Evolutionary conservation across 768 basidiomycete genomes (phyloP).

Genomic region (Tubosaeta sp.): DNA sequence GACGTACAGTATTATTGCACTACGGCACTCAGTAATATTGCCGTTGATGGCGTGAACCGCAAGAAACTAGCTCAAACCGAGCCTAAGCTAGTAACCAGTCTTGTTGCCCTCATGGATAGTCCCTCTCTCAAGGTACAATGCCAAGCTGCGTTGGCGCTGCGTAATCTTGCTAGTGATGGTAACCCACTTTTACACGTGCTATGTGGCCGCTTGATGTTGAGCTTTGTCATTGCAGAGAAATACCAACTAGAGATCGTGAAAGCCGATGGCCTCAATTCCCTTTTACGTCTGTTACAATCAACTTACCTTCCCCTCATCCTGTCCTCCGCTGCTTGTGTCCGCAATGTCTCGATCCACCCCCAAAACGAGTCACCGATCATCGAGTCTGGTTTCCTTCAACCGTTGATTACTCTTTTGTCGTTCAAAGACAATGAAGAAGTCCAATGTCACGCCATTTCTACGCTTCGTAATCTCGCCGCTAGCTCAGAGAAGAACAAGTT

Average conservation of each 20-base stretch:
- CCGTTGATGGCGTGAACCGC: conserved; percentile 92
- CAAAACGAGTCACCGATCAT: conserved; percentile 99
- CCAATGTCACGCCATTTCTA: conserved; percentile 98
- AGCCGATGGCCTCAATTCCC: conserved; percentile 84
- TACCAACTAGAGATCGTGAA: conserved; percentile 99
- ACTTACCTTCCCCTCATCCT: conserved; percentile 97
- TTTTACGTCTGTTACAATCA: conserved; percentile 92
- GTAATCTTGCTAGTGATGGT: conserved; percentile 98
- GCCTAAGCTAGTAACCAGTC: conserved; percentile 88
- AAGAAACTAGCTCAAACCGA: conserved; percentile 94
- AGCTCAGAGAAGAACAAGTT: conserved; percentile 98
- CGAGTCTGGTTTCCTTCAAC: conserved; percentile 95
- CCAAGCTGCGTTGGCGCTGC: conserved; percentile 91
- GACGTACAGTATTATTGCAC: conserved; percentile 99
- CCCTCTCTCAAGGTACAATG: conserved; percentile 98
- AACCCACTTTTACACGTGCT: conserved; percentile 17
- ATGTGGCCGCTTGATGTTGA: conserved; percentile 1
- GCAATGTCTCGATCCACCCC: conserved; percentile 98
- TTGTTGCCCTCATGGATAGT: conserved; percentile 96
- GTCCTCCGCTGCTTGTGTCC: conserved; percentile 96
- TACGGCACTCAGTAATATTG: conserved; percentile 96
- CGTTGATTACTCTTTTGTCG: conserved; percentile 90
- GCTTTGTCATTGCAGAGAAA: conserved; percentile 60
- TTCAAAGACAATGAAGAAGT: conserved; percentile 99
- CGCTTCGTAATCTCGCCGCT: conserved; percentile 92